phyloP scores from a whole-genome alignment of 345 rosid species.

The Lumnitzera racemosa region DNA sequence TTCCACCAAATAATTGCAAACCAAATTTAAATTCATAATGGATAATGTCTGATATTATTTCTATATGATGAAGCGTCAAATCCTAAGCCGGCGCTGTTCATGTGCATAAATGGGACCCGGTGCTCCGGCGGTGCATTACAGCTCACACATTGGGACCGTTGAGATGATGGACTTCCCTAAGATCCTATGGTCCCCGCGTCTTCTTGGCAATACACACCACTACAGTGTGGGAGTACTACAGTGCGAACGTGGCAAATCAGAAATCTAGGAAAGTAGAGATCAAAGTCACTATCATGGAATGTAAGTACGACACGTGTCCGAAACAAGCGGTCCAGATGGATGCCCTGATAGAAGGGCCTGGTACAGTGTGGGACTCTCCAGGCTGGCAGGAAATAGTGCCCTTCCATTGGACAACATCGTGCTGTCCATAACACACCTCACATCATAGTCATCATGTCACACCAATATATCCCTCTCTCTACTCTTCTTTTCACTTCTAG shows the following conservation, averaged over 20 bases:
- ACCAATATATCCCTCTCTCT: no score
- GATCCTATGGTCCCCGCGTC: constrained; percentile 6
- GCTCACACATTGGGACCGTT: constrained; percentile 16
- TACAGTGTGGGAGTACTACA: not conserved
- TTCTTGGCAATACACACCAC: not conserved
- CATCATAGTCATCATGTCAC: no score
- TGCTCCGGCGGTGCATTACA: constrained; percentile 19
- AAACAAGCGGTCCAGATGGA: constrained; percentile 10
- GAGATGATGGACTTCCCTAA: constrained; percentile 1
- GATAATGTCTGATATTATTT: no score
- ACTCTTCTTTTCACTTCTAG: no score
- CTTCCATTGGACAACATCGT: constrained; percentile 9
- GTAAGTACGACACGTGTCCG: constrained; percentile 13
- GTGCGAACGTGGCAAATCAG: no score
- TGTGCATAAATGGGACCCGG: not conserved
- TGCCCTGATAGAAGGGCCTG: constrained; percentile 1
- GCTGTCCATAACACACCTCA: not conserved
- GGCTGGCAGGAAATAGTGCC: not conserved
- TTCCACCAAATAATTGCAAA: no score
- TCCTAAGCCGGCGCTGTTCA: constrained; percentile 10
- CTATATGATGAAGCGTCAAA: not conserved
- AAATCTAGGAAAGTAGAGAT: no score
- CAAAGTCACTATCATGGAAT: not conserved
- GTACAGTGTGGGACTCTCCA: not conserved
- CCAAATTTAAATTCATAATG: no score